A percentile compares a stretch with the other conserved stretches of the same genome.
Conservation (phyloP, 306 rosid genomes). For the Elaeagnus macrophylla region DNA sequence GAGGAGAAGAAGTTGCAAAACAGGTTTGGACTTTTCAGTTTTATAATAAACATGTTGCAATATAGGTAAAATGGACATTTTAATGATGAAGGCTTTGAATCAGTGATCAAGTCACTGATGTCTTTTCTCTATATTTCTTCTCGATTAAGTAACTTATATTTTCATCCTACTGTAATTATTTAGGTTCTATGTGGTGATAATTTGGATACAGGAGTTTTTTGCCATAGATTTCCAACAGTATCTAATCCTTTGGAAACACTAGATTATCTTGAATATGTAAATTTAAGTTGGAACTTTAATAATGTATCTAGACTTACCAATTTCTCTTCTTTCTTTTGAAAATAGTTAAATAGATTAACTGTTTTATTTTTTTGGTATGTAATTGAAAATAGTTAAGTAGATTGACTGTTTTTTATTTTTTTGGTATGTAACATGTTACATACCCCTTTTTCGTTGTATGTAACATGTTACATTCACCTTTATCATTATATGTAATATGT, state of each 20-base stretch:
- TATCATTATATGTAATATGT: too few species aligned
- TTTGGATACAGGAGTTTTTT: slow-evolving; percentile 32
- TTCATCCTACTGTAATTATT: slow-evolving; percentile 22
- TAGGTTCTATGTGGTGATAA: slow-evolving; percentile 54
- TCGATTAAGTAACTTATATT: slow-evolving; percentile 17
- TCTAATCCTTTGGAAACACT: slow-evolving; percentile 23
- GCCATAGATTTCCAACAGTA: slow-evolving; percentile 55
- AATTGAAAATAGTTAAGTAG: too few species aligned
- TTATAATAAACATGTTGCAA: slow-evolving; percentile 20
- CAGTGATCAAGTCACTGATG: slow-evolving; percentile 17
- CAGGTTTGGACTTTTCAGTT: slow-evolving; percentile 26
- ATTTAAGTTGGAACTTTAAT: slow-evolving; percentile 80
- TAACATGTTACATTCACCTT: too few species aligned
- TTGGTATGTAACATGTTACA: too few species aligned
- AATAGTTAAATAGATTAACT: slow-evolving; percentile 39
- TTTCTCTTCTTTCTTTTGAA: slow-evolving; percentile 82
- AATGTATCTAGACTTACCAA: slow-evolving; percentile 39
- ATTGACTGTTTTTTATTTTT: too few species aligned
- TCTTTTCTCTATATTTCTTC: slow-evolving; percentile 18
- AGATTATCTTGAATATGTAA: slow-evolving; percentile 31
- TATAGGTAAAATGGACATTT: slow-evolving; percentile 16
- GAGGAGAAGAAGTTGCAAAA: slow-evolving; percentile 37
- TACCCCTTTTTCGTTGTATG: too few species aligned
- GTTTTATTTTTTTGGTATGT: too few species aligned
- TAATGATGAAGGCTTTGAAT: slow-evolving; percentile 22